phyloP scores from a whole-genome alignment of 495 filamentous ascomycete genomes.

The Corynascus novoguineensis region DNA sequence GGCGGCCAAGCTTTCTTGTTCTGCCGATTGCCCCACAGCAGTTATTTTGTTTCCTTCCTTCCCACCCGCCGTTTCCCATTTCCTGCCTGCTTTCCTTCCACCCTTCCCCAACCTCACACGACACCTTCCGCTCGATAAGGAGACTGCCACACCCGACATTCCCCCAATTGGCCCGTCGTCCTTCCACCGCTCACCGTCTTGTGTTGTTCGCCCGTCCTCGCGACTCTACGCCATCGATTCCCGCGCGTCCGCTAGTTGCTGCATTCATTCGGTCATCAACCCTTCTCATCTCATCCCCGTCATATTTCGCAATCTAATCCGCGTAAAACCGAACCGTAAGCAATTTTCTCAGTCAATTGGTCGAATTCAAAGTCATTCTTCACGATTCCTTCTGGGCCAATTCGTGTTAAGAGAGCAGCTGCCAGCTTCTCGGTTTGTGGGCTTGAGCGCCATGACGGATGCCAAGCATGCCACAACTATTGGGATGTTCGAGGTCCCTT shows the following conservation, averaged over 20 bases:
- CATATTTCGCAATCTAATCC: constrained; percentile 1
- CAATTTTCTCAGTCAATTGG: constrained; percentile 8
- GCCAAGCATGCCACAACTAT: constrained; percentile 13
- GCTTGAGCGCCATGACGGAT: constrained; percentile 16
- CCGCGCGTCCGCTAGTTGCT: too few species aligned
- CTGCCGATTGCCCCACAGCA: constrained; percentile 14
- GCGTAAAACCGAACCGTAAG: constrained; percentile 13
- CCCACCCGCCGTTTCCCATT: constrained; percentile 15
- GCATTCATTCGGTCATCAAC: background rate
- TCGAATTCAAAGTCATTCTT: background rate
- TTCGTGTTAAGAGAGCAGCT: background rate
- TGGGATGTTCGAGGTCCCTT: background rate
- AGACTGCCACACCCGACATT: constrained; percentile 19
- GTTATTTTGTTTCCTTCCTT: constrained; percentile 30
- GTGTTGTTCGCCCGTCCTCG: constrained; percentile 31
- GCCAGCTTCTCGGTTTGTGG: background rate
- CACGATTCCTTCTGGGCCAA: too few species aligned
- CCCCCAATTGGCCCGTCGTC: constrained; percentile 19
- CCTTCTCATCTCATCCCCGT: background rate
- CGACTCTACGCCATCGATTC: background rate
- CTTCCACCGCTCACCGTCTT: constrained; percentile 20
- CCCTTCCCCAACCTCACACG: constrained; percentile 33
- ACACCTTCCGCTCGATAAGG: constrained; percentile 22
- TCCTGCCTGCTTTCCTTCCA: constrained; percentile 21
- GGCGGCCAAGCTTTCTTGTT: constrained; percentile 29